Conservation (phyloP, 805 yeast species). For the Brettanomyces naardenensis region DNA sequence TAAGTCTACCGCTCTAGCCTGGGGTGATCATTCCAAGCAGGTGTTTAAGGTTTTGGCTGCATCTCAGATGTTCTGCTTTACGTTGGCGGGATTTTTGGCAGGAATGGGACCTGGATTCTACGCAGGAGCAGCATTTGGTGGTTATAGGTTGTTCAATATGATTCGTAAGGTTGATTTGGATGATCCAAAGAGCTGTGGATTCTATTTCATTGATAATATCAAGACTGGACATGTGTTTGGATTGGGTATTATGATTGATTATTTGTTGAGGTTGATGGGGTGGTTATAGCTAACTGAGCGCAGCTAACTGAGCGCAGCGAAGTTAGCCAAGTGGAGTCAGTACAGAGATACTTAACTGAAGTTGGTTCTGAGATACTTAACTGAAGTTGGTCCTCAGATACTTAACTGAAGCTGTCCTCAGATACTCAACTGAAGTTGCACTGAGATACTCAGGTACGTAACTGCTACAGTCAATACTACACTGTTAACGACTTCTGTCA, state of each 20-base stretch:
- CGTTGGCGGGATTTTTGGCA: slow-evolving; percentile 62
- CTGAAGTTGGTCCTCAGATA: too few species aligned
- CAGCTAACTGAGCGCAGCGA: too few species aligned
- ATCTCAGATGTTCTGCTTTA: slow-evolving; percentile 58
- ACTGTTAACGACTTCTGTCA: too few species aligned
- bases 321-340: too few species aligned
- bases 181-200: slow-evolving; percentile 77
- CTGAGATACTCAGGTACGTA: too few species aligned
- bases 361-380: too few species aligned
- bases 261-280: slow-evolving; percentile 42
- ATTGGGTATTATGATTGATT: slow-evolving; percentile 60
- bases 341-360: too few species aligned
- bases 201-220: slow-evolving; percentile 68
- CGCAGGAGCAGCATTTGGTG: slow-evolving; percentile 57
- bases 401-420: too few species aligned
- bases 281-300: too few species aligned
- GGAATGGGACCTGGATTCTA: slow-evolving; percentile 86
- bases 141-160: slow-evolving; percentile 60
- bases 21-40: slow-evolving; percentile 77
- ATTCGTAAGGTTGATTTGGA: slow-evolving; percentile 71
- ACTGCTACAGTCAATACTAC: too few species aligned
- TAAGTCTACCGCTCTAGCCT: slow-evolving; percentile 89
- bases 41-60: slow-evolving; percentile 56
- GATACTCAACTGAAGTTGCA: too few species aligned
- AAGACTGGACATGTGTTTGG: slow-evolving; percentile 65